Percentiles rank a stretch among this genome's conserved stretches.
These are phyloP conservation scores for Aspergillus unguis DNA, from an alignment of 2,329 filamentous ascomycete species.

Conservation along the genomic window DNA sequence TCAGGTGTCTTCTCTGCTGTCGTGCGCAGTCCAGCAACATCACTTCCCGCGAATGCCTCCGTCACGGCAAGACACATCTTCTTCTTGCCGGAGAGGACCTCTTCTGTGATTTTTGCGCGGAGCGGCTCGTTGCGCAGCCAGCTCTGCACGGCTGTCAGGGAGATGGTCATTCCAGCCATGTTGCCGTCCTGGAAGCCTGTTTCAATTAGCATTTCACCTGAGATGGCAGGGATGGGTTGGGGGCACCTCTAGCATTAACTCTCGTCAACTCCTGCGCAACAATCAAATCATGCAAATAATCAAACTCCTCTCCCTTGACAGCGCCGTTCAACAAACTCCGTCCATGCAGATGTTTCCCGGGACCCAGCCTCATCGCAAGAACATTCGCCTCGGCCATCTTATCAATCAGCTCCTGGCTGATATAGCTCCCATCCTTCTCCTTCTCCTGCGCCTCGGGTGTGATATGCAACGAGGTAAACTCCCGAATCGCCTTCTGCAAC, in stretches of 20 bases:
- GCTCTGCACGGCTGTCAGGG: constrained; percentile 74
- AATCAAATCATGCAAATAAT: constrained; percentile 83
- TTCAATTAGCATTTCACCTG: background rate
- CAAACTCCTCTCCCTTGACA: constrained; percentile 74
- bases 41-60: constrained; percentile 80
- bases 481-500: constrained; percentile 66
- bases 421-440: constrained; percentile 69
- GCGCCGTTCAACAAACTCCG: constrained; percentile 65
- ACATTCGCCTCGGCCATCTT: constrained; percentile 71
- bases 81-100: constrained; percentile 76
- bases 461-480: constrained; percentile 70
- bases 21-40: constrained; percentile 75
- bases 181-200: constrained; percentile 76
- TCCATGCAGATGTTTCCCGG: constrained; percentile 76
- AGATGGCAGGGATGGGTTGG: background rate
- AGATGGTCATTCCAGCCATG: constrained; percentile 82
- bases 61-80: constrained; percentile 87
- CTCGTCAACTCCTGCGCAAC: constrained; percentile 69
- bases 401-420: constrained; percentile 69
- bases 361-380: constrained; percentile 77
- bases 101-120: constrained; percentile 64
- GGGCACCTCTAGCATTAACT: constrained; percentile 60
- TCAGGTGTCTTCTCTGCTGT: constrained; percentile 74
- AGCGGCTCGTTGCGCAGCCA: constrained; percentile 67
- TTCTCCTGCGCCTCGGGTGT: constrained; percentile 72